Percentiles rank a stretch among this genome's conserved stretches.
These are phyloP conservation scores for Suillus hirtellus DNA, from an alignment of 768 basidiomycete species.

Conservation along the genomic window DNA sequence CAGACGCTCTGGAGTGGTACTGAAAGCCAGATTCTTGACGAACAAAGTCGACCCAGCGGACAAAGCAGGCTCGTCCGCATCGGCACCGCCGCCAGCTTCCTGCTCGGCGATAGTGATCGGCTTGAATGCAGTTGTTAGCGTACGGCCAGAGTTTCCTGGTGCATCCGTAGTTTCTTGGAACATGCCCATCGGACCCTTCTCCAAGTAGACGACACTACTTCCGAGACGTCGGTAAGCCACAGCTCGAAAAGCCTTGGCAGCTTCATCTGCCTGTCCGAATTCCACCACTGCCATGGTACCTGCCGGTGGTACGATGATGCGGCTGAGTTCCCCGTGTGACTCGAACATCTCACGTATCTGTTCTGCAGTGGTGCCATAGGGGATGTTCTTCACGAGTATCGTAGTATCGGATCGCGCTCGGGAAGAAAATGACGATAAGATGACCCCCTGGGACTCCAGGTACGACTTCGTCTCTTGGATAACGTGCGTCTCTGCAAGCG, in stretches of 20 bases:
- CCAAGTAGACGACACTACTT: conserved; percentile 88
- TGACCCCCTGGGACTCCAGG: conserved; percentile 75
- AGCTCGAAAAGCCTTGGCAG: conserved; percentile 72
- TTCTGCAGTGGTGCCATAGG: conserved; percentile 77
- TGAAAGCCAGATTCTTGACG: conserved; percentile 93
- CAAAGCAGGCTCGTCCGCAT: conserved; percentile 45
- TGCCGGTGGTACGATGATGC: conserved; percentile 85
- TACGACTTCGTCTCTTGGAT: conserved; percentile 93
- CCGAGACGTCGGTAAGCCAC: conserved; percentile 88
- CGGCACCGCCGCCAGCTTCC: conserved; percentile 30
- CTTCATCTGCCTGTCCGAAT: conserved; percentile 70
- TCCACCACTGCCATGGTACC: conserved; percentile 94
- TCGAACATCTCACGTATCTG: conserved; percentile 82
- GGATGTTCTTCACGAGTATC: conserved; percentile 95
- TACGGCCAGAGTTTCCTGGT: conserved; percentile 27
- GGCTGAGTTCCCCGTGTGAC: conserved; percentile 65
- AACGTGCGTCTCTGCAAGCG: conserved; percentile 94
- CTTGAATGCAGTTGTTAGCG: conserved; percentile 22
- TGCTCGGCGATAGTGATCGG: conserved; percentile 49
- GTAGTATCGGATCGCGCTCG: conserved; percentile 68
- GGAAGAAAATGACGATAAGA: conserved; percentile 57
- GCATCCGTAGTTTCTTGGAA: conserved; percentile 46
- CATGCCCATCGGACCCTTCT: conserved; percentile 88
- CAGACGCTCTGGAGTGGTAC: conserved; percentile 79
- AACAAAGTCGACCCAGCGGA: conserved; percentile 82